phyloP scores from a whole-genome alignment of 1,139 yeast genomes.

The Candida albicans region DNA sequence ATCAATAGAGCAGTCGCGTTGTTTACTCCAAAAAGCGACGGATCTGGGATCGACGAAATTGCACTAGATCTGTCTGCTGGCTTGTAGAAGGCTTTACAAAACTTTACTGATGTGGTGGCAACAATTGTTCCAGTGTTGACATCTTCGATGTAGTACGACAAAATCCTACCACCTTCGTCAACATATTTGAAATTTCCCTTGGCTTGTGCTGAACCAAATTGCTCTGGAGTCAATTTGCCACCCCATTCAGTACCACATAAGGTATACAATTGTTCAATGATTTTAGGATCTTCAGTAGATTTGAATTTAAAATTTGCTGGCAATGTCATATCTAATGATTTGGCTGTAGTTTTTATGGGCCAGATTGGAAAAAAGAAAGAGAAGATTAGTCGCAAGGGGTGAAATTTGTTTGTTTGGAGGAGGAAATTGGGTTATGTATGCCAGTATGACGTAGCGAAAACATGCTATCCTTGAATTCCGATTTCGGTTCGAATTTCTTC shows the following conservation, averaged over 20 bases:
- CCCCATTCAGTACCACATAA: constrained; percentile 35
- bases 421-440: background rate
- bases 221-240: constrained; percentile 23
- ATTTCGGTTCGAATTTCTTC: no score
- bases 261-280: constrained; percentile 26
- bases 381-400: background rate
- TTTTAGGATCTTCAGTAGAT: constrained; percentile 28
- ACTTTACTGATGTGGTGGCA: constrained; percentile 28
- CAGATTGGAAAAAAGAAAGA: background rate
- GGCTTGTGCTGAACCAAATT: constrained; percentile 26
- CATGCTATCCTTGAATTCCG: no score
- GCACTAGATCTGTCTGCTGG: constrained; percentile 31
- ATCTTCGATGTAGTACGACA: constrained; percentile 34
- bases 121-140: constrained; percentile 24
- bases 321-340: background rate
- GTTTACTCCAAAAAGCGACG: constrained; percentile 34
- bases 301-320: constrained; percentile 11
- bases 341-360: background rate
- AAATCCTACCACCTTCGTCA: constrained; percentile 16
- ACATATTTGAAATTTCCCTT: constrained; percentile 17
- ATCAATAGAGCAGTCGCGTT: constrained; percentile 29
- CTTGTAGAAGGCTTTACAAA: constrained; percentile 31
- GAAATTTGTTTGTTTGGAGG: background rate
- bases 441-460: background rate
- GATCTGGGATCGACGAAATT: constrained; percentile 35